Percentiles rank a stretch among this genome's conserved stretches.
Evolutionary conservation across 2,329 filamentous ascomycete species (phyloP).

Genomic region (Claviceps monticola): DNA sequence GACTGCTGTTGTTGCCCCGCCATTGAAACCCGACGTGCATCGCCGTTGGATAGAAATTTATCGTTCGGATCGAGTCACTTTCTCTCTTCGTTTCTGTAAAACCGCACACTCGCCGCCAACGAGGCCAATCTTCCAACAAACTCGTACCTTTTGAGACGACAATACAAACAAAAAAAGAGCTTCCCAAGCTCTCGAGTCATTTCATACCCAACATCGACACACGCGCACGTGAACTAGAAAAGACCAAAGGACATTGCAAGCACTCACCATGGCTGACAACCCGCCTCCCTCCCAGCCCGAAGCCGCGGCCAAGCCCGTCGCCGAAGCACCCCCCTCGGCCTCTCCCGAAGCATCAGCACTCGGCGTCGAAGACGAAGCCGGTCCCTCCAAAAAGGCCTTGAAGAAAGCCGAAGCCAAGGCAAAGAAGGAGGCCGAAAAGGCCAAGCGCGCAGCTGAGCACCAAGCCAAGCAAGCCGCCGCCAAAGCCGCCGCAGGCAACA

Average conservation of each 20-base stretch:
- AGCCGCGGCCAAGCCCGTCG: not conserved
- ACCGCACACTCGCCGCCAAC: too few species aligned
- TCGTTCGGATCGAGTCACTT: not conserved
- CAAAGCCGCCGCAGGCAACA: slow-evolving; percentile 50
- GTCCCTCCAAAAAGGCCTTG: slow-evolving; percentile 46
- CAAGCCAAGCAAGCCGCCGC: slow-evolving; percentile 57
- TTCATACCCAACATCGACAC: not conserved
- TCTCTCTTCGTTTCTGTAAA: not conserved
- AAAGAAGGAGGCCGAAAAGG: slow-evolving; percentile 77
- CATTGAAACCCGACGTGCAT: not conserved
- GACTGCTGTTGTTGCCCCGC: not conserved
- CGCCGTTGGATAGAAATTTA: not conserved
- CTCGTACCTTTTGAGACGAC: too few species aligned
- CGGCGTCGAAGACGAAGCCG: not conserved
- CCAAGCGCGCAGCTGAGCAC: slow-evolving; percentile 56
- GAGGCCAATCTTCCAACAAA: too few species aligned
- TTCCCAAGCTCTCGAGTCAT: too few species aligned
- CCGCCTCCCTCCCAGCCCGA: not conserved
- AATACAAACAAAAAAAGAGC: too few species aligned
- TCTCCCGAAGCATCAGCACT: not conserved
- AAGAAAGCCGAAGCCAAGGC: slow-evolving; percentile 81
- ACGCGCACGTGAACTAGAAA: not conserved
- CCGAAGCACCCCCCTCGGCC: not conserved
- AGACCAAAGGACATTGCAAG: not conserved
- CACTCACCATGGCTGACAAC: slow-evolving; percentile 5